Base-by-base conservation (phyloP, 169 alveolate species). In the Cryptosporidium sp. region DNA sequence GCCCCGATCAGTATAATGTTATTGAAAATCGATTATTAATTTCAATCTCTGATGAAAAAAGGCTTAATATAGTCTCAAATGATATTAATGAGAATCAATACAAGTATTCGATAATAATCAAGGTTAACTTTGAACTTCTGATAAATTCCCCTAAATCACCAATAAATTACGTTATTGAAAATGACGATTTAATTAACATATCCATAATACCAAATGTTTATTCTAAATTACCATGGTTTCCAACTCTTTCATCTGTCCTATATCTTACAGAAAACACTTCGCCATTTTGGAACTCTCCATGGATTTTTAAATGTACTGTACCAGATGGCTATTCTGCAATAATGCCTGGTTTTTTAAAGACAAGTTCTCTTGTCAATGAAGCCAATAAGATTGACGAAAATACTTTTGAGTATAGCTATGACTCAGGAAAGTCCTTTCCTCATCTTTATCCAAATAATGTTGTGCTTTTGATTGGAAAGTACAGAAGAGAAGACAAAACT, bases 201-300 rank as follows among this genome's bases (percentile, higher is more conserved):
- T 80, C 75, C 21, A 80, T 80, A 37, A 31, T 65, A 48, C 80
- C 73, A 16, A 45, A 62, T 59, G 51, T 9, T 0, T 14, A 43
- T 21, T 80, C 80, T 21, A 80, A 80, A 67, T 62, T 29, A 2
- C 35, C 89, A 9, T 80, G 89, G 89, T 80, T 80, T 67, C 89
- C 89, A 80, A 80, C 89, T 41, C 89, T 80, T 9, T 45, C 80
- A 62, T 62, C 61, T 12, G 37, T 18, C 3, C 18, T 31, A 18
- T 80, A 80, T 65, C 75, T 80, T 62, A 43, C 80, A 43, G 89
- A 65, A 65, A 67, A 41, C 0, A 21, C 65, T n/a, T 80, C 89
- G 4, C 89, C 89, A 37, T 80, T 80, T 65, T 80, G 89, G 89
- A 80, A 80, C 62, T 62, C 68, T 23, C 31, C 61, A 8, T 80